phyloP scores from a whole-genome alignment of 805 yeast genomes.

The Grigorovia yakushimaensis region DNA sequence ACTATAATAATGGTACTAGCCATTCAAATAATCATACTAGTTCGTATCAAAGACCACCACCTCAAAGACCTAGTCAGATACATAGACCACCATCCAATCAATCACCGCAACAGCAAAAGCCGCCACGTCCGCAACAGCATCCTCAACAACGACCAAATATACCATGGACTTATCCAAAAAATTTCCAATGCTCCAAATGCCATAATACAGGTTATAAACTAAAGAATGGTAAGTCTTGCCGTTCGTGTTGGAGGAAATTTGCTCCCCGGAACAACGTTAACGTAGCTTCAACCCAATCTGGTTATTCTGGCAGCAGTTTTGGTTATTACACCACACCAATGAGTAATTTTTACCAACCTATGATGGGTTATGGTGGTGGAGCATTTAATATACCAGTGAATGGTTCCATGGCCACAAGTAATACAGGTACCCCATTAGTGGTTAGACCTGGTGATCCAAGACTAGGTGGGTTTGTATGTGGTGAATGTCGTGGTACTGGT shows the following conservation, averaged over 20 bases:
- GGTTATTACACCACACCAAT: not conserved
- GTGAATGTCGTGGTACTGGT: slow-evolving; percentile 63
- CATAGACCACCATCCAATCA: slow-evolving; percentile 2
- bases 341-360: not conserved
- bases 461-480: slow-evolving; percentile 65
- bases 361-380: not conserved
- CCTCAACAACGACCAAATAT: slow-evolving; percentile 15
- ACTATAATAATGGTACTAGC: not conserved
- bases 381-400: slow-evolving; percentile 9
- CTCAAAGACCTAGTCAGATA: slow-evolving; percentile 1
- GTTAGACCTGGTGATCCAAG: slow-evolving; percentile 73
- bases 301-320: slow-evolving; percentile 2
- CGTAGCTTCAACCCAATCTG: slow-evolving; percentile 8
- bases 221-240: slow-evolving; percentile 57
- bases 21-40: slow-evolving; percentile 2
- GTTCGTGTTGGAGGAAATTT: slow-evolving; percentile 59
- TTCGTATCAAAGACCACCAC: slow-evolving; percentile 3
- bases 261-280: slow-evolving; percentile 33
- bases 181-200: slow-evolving; percentile 58
- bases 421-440: slow-evolving; percentile 23
- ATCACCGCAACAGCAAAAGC: slow-evolving; percentile 7
- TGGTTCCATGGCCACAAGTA: slow-evolving; percentile 4
- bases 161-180: slow-evolving; percentile 60
- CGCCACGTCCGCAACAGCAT: slow-evolving; percentile 1
- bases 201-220: slow-evolving; percentile 57